Evolutionary conservation across 768 basidiomycete species (phyloP).

Genomic region (Omphalotus guepiniiformis): DNA sequence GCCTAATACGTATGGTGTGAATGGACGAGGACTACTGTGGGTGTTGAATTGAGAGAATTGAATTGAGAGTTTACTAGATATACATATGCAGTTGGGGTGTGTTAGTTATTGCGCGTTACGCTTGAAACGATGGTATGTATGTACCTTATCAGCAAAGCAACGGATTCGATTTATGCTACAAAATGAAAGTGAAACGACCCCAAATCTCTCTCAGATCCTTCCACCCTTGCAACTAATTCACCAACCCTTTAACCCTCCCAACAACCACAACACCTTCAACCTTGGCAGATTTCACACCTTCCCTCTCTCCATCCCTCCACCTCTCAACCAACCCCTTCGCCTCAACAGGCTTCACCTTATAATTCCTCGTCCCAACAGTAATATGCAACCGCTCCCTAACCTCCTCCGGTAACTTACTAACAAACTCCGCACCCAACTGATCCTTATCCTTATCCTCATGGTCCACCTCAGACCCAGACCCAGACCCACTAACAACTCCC

Average conservation of each 20-base stretch:
- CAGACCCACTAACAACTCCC: constrained; percentile 23
- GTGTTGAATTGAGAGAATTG: no score
- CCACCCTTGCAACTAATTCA: neutral
- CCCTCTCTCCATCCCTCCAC: constrained; percentile 38
- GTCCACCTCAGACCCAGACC: constrained; percentile 14
- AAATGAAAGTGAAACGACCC: no score
- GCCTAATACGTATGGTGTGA: no score
- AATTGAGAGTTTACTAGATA: no score
- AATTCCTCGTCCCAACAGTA: constrained; percentile 72
- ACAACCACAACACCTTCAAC: constrained; percentile 22
- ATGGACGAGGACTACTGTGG: no score
- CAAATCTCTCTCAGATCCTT: no score
- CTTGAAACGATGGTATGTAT: no score
- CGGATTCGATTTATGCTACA: no score
- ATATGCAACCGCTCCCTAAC: constrained; percentile 64
- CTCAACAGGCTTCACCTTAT: constrained; percentile 58
- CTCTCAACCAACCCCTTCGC: constrained; percentile 59
- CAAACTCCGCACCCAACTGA: constrained; percentile 41
- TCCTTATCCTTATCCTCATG: constrained; percentile 19
- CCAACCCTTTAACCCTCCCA: constrained; percentile 13
- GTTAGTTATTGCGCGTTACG: no score
- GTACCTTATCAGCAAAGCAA: no score
- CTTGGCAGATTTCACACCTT: constrained; percentile 22
- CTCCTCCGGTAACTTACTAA: constrained; percentile 41
- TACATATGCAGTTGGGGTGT: no score